Evolutionary conservation across 1,139 yeast genomes (phyloP), one percentile per base, ranked within the genome.

Genomic region (Hyphopichia buzzinii): DNA sequence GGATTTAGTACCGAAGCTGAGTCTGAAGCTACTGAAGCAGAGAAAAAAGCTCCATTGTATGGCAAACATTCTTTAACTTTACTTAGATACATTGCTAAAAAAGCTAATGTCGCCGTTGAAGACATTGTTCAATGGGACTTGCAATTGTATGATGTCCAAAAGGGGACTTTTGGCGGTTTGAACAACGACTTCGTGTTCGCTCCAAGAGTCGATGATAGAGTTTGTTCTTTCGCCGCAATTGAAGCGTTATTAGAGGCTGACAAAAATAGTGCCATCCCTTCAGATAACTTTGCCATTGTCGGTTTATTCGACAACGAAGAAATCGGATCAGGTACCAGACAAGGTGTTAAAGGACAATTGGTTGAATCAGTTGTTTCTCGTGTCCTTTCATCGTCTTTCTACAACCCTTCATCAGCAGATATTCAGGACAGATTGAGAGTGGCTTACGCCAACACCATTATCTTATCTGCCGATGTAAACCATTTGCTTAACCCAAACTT

Each of bases 401-500:
- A 36, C 39, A 47, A 48, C 28, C 42, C 47, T 11, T 39, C 42
- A 30, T 39, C 46, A 16, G 36, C 46, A 17, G 54, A 54, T 33
- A 43, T 52, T 26, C 57, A 52, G 14, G 58, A 53, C 14, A 46
- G 39, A 15, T 40, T 57, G 27, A 47, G 60, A 27, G 42, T 70
- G 22, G 52, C 71, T 13, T 76, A 63, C 44, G 80, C 84, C 33
- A 79, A 78, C 55, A 67, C 84, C 17, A 59, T 80, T 40, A 66
- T 81, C 28, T 52, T 81, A 29, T 80, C 86, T 4, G 84, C 85
- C 1, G 88, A 81, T 52, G 87, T 81, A 19, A 79, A 72, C 39
- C 88, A 81, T 56, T 62, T 77, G 48, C 57, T 78, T 44, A 79
- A 81, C 56, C 87, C 88, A 21, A 78, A 79, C 54, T 83, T 81